These are phyloP conservation scores for Lophiostoma macrostomum DNA, from an alignment of 495 filamentous ascomycete species.

Conservation along the genomic window DNA sequence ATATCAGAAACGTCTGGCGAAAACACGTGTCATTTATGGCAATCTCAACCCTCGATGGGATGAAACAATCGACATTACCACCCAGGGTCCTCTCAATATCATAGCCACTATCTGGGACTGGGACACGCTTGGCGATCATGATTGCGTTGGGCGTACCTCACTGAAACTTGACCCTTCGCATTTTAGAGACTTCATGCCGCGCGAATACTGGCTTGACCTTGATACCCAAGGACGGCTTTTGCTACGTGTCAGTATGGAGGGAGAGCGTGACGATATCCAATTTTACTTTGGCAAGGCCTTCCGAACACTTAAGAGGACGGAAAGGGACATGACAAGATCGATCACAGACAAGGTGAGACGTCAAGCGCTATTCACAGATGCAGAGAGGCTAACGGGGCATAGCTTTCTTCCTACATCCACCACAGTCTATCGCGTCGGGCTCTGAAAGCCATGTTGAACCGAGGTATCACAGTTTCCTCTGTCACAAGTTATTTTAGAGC, in stretches of 20 bases:
- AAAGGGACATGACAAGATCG: conserved; percentile 95
- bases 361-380: neutral
- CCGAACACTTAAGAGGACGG: conserved; percentile 87
- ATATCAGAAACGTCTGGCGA: conserved; percentile 94
- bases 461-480: conserved; percentile 68
- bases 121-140: conserved; percentile 95
- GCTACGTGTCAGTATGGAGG: conserved; percentile 95
- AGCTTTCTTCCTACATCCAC: conserved; percentile 95
- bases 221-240: conserved; percentile 92
- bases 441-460: conserved; percentile 67
- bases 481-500: conserved; percentile 74
- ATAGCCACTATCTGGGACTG: conserved; percentile 99
- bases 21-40: conserved; percentile 87
- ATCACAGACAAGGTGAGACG: conserved; percentile 92
- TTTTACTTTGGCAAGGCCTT: conserved; percentile 99
- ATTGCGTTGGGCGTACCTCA: conserved; percentile 91
- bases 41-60: conserved; percentile 97
- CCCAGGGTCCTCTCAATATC: conserved; percentile 84
- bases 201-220: conserved; percentile 96
- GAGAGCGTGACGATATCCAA: conserved; percentile 95
- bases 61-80: conserved; percentile 93
- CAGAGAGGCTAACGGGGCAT: conserved; percentile 20
- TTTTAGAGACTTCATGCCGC: conserved; percentile 91
- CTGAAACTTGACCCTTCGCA: conserved; percentile 92
- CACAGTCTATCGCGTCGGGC: conserved; percentile 80